A percentile compares a stretch with the other conserved stretches of the same genome.
Conservation (phyloP, 2,329 filamentous ascomycete genomes). For the Pestalotiopsis sp. region DNA sequence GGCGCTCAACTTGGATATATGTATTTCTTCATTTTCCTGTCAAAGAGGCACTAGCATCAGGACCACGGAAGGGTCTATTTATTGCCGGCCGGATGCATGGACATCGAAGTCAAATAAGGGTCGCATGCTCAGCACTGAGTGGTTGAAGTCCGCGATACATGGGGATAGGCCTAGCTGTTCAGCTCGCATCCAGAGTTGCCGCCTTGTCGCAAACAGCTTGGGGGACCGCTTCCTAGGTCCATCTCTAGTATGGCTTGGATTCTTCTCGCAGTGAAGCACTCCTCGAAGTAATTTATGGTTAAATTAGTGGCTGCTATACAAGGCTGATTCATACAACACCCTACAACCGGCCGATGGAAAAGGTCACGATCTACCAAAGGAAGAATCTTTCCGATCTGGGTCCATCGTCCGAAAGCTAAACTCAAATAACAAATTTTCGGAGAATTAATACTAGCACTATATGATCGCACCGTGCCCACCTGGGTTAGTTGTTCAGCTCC, state of each 20-base stretch:
- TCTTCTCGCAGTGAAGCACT: neutral
- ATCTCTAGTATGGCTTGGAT: neutral
- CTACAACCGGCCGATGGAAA: no score
- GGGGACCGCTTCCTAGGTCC: neutral
- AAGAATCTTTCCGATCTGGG: no score
- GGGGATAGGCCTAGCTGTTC: neutral
- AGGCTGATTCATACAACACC: neutral
- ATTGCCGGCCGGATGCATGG: neutral
- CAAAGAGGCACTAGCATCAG: neutral
- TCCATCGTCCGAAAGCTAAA: no score
- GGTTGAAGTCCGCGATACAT: neutral
- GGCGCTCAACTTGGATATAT: neutral
- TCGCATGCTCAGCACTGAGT: neutral
- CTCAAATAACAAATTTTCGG: no score
- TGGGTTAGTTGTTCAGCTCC: no score
- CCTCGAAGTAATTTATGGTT: neutral
- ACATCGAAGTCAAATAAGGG: neutral
- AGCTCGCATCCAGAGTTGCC: neutral
- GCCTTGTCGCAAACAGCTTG: neutral
- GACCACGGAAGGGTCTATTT: neutral
- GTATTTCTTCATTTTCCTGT: neutral
- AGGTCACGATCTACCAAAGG: no score
- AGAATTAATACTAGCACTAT: no score
- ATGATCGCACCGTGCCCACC: no score
- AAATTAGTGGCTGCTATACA: neutral